Evolutionary conservation across 768 basidiomycete species (phyloP), one percentile per base, ranked within the genome.

Genomic region (Podaxis sp.): DNA sequence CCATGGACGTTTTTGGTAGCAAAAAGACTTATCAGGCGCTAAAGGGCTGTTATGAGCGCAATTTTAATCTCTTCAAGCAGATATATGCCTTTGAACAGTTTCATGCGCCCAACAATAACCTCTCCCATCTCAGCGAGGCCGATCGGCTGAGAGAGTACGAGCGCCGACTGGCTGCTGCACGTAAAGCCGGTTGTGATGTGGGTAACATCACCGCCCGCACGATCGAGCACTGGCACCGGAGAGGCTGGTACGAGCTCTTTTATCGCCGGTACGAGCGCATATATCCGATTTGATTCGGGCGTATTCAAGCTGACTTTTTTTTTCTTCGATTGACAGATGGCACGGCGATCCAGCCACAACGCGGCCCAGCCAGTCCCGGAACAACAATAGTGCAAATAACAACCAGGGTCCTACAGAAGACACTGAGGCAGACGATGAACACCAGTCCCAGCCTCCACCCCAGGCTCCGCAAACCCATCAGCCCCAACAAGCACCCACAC

Each of bases 1-100:
- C 90, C 0, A 64, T 75, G 26, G 84, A 90, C 60, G 85, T 92
- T 6, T 93, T 91, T 66, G 85, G 81, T 2, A 82, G 84, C 56
- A 89, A 90, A 74, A 93, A 93, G 73, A 89, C 90, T 13, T 92
- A 91, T 65, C 89, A 91, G 69, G 90, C 90, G 0, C 80, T 93
- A 60, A 93, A 93, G 75, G 90, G 90, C 22, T 92, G 90, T 69
- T 93, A 90, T 65, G 90, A 93, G 70, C 89, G 90, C 69, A 92
- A 91, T 67, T 90, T 93, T 67, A 91, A 91, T 67, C 75, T 91
- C 15, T 93, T 91, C 82, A 91, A 89, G 73, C 90, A 92, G 72
- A 89, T 93, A 41, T 88, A 88, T 69, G 81, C 84, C 5, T 89
- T 90, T 65, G 89, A 93, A 71, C 75, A 74, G 12, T 88, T 79